Percentiles rank a stretch among this genome's conserved stretches.
Conservation (phyloP, 1,139 yeast genomes). For the Meyerozyma sp. region DNA sequence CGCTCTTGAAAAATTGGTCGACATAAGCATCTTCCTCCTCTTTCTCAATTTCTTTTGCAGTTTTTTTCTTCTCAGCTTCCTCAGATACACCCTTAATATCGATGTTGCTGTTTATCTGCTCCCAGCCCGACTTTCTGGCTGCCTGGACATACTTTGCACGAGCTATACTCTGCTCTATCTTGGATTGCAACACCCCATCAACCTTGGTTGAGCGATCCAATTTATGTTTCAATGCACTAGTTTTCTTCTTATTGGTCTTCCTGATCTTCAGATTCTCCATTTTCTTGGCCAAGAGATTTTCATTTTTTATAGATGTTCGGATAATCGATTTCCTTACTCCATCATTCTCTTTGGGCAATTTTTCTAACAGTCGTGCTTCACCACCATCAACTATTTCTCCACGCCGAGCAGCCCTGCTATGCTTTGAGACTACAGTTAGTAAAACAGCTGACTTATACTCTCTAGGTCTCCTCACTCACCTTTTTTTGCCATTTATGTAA, state of each 20-base stretch:
- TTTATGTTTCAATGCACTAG: slow-evolving; percentile 31
- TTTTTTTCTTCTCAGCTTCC: background rate
- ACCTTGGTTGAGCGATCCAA: slow-evolving; percentile 47
- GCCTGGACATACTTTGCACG: slow-evolving; percentile 58
- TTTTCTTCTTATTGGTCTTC: slow-evolving; percentile 31
- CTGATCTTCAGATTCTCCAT: slow-evolving; percentile 37
- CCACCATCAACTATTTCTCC: slow-evolving; percentile 36
- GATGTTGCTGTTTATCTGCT: slow-evolving; percentile 50
- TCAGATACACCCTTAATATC: slow-evolving; percentile 19
- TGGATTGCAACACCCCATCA: slow-evolving; percentile 53
- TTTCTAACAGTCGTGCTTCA: slow-evolving; percentile 46
- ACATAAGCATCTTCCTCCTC: slow-evolving; percentile 34
- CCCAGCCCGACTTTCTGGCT: slow-evolving; percentile 72
- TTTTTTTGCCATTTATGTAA: slow-evolving; percentile 22
- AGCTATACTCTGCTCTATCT: slow-evolving; percentile 58
- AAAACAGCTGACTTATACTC: background rate
- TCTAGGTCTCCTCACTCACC: slow-evolving; percentile 14
- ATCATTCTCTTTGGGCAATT: slow-evolving; percentile 54
- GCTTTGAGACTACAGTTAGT: slow-evolving; percentile 45
- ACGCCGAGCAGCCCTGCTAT: slow-evolving; percentile 75
- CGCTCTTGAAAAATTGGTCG: slow-evolving; percentile 26
- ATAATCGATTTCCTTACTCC: slow-evolving; percentile 60
- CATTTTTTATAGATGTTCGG: slow-evolving; percentile 65
- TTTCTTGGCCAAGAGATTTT: slow-evolving; percentile 53
- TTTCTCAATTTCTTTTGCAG: background rate